phyloP scores from a whole-genome alignment of 1,284 basidiomycete genomes.

The Lentinula novae-zelandiae region DNA sequence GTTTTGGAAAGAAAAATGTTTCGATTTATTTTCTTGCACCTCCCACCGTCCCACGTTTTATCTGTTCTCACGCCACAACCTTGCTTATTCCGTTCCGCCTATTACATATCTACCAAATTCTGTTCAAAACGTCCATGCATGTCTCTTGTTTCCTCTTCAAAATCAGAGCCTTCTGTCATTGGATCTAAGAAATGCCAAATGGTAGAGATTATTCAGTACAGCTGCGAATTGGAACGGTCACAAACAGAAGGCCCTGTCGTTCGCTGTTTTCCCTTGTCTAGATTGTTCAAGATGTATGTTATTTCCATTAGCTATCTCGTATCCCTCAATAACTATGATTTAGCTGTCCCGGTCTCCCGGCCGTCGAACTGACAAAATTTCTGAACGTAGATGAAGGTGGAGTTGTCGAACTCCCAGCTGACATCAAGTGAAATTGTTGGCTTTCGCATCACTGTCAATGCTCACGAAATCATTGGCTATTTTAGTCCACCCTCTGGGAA shows the following conservation, averaged over 20 bases:
- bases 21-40: slow-evolving; percentile 29
- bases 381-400: slow-evolving; percentile 56
- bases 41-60: slow-evolving; percentile 25
- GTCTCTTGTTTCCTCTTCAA: not conserved
- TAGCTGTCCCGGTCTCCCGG: slow-evolving; percentile 61
- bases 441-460: slow-evolving; percentile 11
- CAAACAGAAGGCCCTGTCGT: slow-evolving; percentile 30
- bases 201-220: slow-evolving; percentile 69
- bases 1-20: not conserved
- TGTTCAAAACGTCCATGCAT: not conserved
- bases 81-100: not conserved
- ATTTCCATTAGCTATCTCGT: not conserved
- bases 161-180: slow-evolving; percentile 7
- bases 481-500: slow-evolving; percentile 43
- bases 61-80: slow-evolving; percentile 8
- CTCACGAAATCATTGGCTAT: not conserved
- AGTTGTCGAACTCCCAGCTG: slow-evolving; percentile 51
- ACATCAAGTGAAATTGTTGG: slow-evolving; percentile 34
- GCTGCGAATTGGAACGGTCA: slow-evolving; percentile 43
- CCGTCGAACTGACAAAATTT: slow-evolving; percentile 67
- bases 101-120: not conserved
- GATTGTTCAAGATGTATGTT: slow-evolving; percentile 68
- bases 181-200: slow-evolving; percentile 44
- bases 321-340: slow-evolving; percentile 10
- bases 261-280: slow-evolving; percentile 66